Evolutionary conservation across 331 rosid species (phyloP).

Genomic region (Rhamnella rubrinervis): DNA sequence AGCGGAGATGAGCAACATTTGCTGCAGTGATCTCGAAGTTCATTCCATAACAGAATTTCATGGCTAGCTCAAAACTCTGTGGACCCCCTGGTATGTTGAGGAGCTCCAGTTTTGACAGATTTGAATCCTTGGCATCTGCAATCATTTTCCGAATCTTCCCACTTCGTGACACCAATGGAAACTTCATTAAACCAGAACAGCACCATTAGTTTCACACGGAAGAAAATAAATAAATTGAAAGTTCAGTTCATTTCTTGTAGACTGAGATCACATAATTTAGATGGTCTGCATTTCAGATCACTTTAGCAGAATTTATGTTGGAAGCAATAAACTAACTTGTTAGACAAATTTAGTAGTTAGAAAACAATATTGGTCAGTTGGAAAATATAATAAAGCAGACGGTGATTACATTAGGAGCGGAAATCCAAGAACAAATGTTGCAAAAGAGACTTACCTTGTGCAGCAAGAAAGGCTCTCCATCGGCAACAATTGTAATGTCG

Average conservation of each 20-base stretch:
- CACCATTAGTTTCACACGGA: neutral
- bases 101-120: constrained; percentile 62
- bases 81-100: constrained; percentile 75
- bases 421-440: neutral
- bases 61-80: constrained; percentile 74
- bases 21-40: constrained; percentile 73
- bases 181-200: constrained; percentile 45
- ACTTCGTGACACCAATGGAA: constrained; percentile 79
- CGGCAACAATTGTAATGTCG: constrained; percentile 71
- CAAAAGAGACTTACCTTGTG: constrained; percentile 58
- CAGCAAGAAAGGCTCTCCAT: constrained; percentile 80
- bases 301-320: no score
- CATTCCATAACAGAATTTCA: constrained; percentile 87
- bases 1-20: constrained; percentile 66
- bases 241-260: no score
- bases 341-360: no score
- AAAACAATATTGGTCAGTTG: neutral
- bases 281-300: no score
- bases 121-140: constrained; percentile 53
- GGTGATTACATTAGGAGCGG: neutral
- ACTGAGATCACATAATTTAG: no score
- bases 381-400: neutral
- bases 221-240: no score
- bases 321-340: no score
- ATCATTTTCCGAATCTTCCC: constrained; percentile 88